phyloP scores from a whole-genome alignment of 495 filamentous ascomycete species.

The Baudoinia panamericana region DNA sequence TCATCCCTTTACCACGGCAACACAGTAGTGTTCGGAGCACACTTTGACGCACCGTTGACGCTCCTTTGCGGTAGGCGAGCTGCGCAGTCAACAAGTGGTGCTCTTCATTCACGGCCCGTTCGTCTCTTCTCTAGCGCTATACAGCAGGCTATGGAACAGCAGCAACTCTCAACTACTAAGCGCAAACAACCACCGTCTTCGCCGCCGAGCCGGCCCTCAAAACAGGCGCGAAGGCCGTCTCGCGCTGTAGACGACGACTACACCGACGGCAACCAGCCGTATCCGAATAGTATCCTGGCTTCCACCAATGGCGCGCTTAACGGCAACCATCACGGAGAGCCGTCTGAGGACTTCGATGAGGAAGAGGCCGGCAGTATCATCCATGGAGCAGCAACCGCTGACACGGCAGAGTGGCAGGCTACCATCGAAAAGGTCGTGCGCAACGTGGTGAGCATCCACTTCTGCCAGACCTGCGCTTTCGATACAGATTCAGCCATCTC shows the following conservation, averaged over 20 bases:
- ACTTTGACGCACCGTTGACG: too few species aligned
- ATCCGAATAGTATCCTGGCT: constrained; percentile 6
- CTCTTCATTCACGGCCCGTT: too few species aligned
- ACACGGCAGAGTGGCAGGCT: constrained; percentile 92
- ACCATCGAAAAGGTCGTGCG: constrained; percentile 88
- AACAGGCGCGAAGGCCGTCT: constrained; percentile 12
- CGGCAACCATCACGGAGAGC: constrained; percentile 12
- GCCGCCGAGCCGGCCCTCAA: constrained; percentile 10
- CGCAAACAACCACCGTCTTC: constrained; percentile 46
- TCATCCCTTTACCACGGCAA: background rate
- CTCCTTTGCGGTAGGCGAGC: too few species aligned
- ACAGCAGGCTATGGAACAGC: too few species aligned
- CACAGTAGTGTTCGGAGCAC: too few species aligned
- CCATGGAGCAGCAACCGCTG: constrained; percentile 44
- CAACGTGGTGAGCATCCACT: constrained; percentile 93
- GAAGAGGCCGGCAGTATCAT: constrained; percentile 35
- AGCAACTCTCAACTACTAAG: constrained; percentile 31
- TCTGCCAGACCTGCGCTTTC: constrained; percentile 96
- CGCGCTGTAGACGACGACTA: constrained; percentile 14
- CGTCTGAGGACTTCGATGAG: constrained; percentile 32
- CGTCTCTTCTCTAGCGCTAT: too few species aligned
- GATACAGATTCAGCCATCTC: constrained; percentile 89
- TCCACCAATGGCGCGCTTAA: constrained; percentile 16
- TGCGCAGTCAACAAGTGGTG: too few species aligned
- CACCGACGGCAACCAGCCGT: background rate